Percentiles rank a stretch among this genome's conserved stretches.
phyloP scores from a whole-genome alignment of 768 basidiomycete genomes.

The Tephrocybe sp. region DNA sequence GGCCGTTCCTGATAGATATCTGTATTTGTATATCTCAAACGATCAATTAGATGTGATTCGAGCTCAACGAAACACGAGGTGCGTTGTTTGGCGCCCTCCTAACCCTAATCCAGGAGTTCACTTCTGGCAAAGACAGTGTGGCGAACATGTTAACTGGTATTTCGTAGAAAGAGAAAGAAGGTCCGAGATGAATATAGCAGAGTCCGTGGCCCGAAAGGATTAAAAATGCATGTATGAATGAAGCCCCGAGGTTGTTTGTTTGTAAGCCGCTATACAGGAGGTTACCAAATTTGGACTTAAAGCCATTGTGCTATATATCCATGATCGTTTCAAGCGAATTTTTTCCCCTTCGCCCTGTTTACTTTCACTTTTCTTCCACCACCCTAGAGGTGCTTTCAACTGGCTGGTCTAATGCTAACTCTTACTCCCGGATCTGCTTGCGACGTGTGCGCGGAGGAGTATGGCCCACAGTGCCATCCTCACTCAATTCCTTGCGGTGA shows the following conservation, averaged over 20 bases:
- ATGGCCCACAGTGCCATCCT: conserved; percentile 68
- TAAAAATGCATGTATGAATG: conserved; percentile 23
- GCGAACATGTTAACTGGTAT: conserved; percentile 11
- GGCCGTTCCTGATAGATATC: conserved; percentile 9
- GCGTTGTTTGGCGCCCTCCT: conserved; percentile 21
- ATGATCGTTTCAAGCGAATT: conserved; percentile 41
- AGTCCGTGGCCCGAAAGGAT: conserved; percentile 12
- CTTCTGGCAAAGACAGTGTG: conserved; percentile 7
- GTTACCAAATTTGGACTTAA: conserved; percentile 32
- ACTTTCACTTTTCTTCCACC: conserved; percentile 35
- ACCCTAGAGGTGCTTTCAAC: conserved; percentile 42
- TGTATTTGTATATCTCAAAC: conserved; percentile 16
- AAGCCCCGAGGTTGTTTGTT: conserved; percentile 22
- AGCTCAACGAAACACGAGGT: conserved; percentile 32
- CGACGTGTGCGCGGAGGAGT: conserved; percentile 91
- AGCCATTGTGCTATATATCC: conserved; percentile 49
- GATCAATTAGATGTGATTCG: conserved; percentile 21
- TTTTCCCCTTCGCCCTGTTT: conserved; percentile 47
- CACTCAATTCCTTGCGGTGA: conserved; percentile 83
- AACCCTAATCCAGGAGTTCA: conserved; percentile 23
- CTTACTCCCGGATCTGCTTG: conserved; percentile 80
- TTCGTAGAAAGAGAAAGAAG: conserved; percentile 13
- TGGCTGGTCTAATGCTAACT: conserved; percentile 69
- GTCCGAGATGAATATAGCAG: conserved; percentile 18
- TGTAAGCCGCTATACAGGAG: conserved; percentile 22